Conservation (phyloP, 2,329 filamentous ascomycete species). For the Sarocladium oryzae region DNA sequence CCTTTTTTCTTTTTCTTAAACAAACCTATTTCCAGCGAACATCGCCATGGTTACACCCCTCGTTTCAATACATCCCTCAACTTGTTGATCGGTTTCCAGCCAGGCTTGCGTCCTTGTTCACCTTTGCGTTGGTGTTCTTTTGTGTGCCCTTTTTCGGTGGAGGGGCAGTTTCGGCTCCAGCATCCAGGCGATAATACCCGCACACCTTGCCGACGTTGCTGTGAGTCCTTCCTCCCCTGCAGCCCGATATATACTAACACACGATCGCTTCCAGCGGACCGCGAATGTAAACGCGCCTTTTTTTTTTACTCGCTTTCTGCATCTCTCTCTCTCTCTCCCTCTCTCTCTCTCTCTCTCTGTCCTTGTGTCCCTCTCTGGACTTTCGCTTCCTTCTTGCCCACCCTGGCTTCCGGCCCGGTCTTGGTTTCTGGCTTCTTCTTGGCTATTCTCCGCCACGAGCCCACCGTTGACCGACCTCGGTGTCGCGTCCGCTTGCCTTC, state of each 20-base stretch:
- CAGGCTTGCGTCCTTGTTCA: too few species aligned
- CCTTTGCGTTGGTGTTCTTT: background rate
- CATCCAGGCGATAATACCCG: constrained; percentile 10
- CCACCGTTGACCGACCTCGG: constrained; percentile 9
- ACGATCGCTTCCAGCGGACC: constrained; percentile 8
- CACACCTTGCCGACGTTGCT: constrained; percentile 7
- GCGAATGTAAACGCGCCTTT: constrained; percentile 5
- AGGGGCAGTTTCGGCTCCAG: constrained; percentile 8
- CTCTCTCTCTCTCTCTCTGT: background rate
- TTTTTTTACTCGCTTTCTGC: background rate
- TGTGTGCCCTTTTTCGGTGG: constrained; percentile 6
- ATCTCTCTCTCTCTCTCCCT: background rate
- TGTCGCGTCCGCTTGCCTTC: constrained; percentile 1
- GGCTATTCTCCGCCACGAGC: constrained; percentile 1
- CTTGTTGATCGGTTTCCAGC: background rate
- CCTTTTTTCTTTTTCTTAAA: too few species aligned
- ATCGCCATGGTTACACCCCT: background rate
- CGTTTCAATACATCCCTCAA: background rate
- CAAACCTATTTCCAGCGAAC: background rate
- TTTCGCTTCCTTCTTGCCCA: background rate
- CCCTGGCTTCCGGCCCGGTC: background rate
- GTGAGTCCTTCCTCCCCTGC: background rate
- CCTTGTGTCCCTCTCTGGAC: too few species aligned
- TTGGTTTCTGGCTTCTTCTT: background rate
- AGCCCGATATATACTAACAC: constrained; percentile 7